phyloP scores from a whole-genome alignment of 495 filamentous ascomycete genomes.

The Hypoxylon fuscum region DNA sequence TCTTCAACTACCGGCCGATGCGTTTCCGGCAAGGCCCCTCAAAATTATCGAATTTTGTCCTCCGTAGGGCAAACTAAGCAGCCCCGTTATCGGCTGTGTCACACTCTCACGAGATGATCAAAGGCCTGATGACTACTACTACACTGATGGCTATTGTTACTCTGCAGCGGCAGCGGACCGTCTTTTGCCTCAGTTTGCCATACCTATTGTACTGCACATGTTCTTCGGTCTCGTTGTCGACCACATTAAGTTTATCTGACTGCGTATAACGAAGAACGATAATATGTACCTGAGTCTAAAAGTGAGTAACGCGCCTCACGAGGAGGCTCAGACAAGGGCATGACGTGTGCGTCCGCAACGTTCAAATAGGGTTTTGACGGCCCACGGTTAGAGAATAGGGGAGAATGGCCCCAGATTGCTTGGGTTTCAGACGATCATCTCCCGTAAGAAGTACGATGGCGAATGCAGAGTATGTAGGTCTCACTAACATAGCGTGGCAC shows the following conservation, averaged over 20 bases:
- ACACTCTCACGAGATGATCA: conserved; percentile 8
- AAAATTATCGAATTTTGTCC: conserved; percentile 24
- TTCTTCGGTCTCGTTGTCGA: too few species aligned
- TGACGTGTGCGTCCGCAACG: conserved; percentile 18
- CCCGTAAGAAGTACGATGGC: conserved; percentile 10
- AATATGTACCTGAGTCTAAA: too few species aligned
- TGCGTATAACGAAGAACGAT: too few species aligned
- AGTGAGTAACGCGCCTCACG: too few species aligned
- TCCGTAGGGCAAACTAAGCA: conserved; percentile 5
- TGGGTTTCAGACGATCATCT: conserved; percentile 20
- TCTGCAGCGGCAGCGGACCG: not conserved
- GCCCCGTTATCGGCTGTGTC: conserved; percentile 27
- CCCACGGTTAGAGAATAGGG: too few species aligned
- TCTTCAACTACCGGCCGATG: conserved; percentile 42
- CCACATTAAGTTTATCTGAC: too few species aligned
- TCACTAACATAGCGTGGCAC: conserved; percentile 4
- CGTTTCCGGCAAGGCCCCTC: conserved; percentile 27
- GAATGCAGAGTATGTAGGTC: too few species aligned
- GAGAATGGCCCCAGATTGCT: too few species aligned
- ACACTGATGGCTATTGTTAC: not conserved
- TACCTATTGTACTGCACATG: too few species aligned
- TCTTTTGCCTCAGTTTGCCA: too few species aligned
- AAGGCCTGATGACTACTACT: not conserved
- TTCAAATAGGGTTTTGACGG: conserved; percentile 16
- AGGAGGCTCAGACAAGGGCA: conserved; percentile 1